Evolutionary conservation across 148 eudicot genomes (phyloP).

Genomic region (Vaccinium vitisidaea): DNA sequence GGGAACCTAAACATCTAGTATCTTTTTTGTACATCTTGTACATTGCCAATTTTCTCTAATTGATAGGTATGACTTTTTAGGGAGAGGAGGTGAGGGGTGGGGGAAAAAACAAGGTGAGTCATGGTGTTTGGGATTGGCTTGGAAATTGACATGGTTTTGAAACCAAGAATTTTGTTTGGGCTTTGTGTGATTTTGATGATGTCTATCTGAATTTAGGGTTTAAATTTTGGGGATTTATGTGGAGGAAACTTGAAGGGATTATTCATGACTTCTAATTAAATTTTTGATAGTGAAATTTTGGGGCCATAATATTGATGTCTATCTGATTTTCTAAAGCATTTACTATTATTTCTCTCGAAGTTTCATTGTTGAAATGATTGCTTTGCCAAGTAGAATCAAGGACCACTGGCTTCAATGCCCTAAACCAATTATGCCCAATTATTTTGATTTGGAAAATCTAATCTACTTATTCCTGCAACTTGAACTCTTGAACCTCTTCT

Average conservation of each 20-base stretch:
- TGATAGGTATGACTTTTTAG: slow-evolving; percentile 36
- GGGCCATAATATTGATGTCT: slow-evolving; percentile 14
- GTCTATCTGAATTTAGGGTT: not conserved
- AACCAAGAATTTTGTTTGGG: slow-evolving; percentile 18
- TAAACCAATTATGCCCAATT: not conserved
- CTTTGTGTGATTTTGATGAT: slow-evolving; percentile 2
- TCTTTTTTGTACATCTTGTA: slow-evolving; percentile 37
- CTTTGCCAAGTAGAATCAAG: slow-evolving; percentile 5
- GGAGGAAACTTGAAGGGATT: slow-evolving; percentile 17
- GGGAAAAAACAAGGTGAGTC: not conserved
- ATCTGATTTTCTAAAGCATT: slow-evolving; percentile 22
- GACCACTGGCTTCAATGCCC: slow-evolving; percentile 24
- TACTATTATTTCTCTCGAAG: slow-evolving; percentile 14
- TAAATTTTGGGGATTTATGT: slow-evolving; percentile 1
- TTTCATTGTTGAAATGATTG: slow-evolving; percentile 23
- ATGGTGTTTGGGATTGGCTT: not conserved
- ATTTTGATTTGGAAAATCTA: not conserved
- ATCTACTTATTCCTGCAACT: not conserved
- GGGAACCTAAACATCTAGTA: slow-evolving; percentile 31
- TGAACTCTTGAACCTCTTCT: not conserved
- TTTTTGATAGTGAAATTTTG: slow-evolving; percentile 24
- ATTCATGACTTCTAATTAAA: slow-evolving; percentile 14
- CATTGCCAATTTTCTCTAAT: slow-evolving; percentile 34
- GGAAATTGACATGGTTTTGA: slow-evolving; percentile 14
- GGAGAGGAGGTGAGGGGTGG: slow-evolving; percentile 1